Percentiles rank a stretch among this genome's conserved stretches.
Evolutionary conservation across 371 early-diverging fungal species (phyloP).

Genomic region (Apophysomyces trapeziformis): DNA sequence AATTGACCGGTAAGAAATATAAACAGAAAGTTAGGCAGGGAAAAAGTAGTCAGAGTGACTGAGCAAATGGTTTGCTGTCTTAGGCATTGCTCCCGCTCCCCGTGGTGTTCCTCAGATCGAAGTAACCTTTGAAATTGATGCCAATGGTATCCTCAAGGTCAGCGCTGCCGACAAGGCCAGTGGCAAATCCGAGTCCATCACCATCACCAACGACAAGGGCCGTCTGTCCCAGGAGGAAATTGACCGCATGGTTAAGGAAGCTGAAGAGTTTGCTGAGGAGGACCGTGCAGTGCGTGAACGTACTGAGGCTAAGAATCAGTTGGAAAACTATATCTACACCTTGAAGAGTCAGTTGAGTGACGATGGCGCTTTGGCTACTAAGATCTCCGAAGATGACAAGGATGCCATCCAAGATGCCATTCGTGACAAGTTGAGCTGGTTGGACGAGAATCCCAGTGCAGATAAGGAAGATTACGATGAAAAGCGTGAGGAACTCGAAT

Average conservation of each 20-base stretch:
- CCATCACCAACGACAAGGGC: conserved; percentile 96
- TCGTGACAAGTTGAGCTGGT: conserved; percentile 83
- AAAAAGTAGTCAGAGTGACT: neutral
- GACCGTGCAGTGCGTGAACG: conserved; percentile 86
- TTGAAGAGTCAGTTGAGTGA: conserved; percentile 83
- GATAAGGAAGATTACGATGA: conserved; percentile 82
- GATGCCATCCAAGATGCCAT: conserved; percentile 91
- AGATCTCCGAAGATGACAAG: conserved; percentile 81
- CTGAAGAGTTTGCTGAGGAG: conserved; percentile 87
- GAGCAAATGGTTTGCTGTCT: neutral
- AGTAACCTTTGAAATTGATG: conserved; percentile 97
- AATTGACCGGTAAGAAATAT: conserved; percentile 77
- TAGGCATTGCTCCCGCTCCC: conserved; percentile 91
- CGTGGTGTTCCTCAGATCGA: conserved; percentile 98
- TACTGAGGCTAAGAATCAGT: conserved; percentile 85
- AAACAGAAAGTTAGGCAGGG: conserved; percentile 28
- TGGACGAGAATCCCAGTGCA: conserved; percentile 74
- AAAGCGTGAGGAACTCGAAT: conserved; percentile 84
- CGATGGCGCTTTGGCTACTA: conserved; percentile 65
- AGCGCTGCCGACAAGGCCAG: conserved; percentile 95
- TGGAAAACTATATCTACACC: conserved; percentile 84
- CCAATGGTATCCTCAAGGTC: conserved; percentile 98
- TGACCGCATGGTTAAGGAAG: conserved; percentile 94
- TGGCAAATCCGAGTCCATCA: conserved; percentile 91
- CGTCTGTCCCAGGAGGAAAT: conserved; percentile 95